Conservation (phyloP, 2,329 filamentous ascomycete genomes). For the Fusarium nygamai region DNA sequence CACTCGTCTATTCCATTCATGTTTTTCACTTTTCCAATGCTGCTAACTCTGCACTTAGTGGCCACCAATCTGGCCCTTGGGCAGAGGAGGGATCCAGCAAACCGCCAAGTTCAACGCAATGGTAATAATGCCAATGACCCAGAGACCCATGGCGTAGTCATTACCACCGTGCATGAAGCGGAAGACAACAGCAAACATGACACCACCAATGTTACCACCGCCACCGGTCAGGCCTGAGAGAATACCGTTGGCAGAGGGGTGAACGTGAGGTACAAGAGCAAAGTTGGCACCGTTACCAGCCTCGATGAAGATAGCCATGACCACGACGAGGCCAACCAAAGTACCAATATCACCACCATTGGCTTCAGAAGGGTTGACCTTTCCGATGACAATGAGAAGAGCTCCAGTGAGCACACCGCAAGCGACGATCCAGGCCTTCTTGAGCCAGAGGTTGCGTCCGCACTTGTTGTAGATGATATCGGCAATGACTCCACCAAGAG, state of each 20-base stretch:
- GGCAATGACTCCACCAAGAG: constrained; percentile 68
- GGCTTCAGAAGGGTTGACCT: constrained; percentile 68
- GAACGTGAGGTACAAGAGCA: constrained; percentile 85
- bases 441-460: constrained; percentile 49
- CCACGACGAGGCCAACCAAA: constrained; percentile 80
- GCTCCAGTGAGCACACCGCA: constrained; percentile 71
- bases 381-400: constrained; percentile 69
- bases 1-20: background rate
- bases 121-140: constrained; percentile 83
- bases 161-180: constrained; percentile 72
- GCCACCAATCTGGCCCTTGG: constrained; percentile 55
- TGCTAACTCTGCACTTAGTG: constrained; percentile 26
- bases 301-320: constrained; percentile 84
- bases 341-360: constrained; percentile 53
- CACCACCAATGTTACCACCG: constrained; percentile 83
- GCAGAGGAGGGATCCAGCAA: constrained; percentile 64
- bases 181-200: constrained; percentile 86
- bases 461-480: constrained; percentile 59
- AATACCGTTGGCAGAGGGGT: constrained; percentile 81
- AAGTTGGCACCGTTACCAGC: constrained; percentile 89
- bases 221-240: constrained; percentile 84
- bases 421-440: constrained; percentile 57
- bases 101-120: constrained; percentile 75
- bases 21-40: background rate
- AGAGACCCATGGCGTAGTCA: constrained; percentile 75